A percentile compares a stretch with the other conserved stretches of the same genome.
phyloP scores from a whole-genome alignment of 371 early-diverging fungal species.

The Mucor sp. region DNA sequence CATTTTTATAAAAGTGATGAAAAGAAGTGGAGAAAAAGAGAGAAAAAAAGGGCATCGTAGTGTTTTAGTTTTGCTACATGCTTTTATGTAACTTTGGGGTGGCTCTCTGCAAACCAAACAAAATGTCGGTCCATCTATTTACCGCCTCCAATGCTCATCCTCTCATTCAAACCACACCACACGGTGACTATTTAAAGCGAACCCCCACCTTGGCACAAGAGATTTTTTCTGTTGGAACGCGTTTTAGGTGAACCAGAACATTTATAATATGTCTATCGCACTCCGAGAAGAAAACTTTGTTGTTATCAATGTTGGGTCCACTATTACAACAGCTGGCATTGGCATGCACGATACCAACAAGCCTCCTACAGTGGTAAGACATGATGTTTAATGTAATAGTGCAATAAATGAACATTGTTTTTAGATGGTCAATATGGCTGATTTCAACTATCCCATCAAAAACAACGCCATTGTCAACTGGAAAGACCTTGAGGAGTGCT shows the following conservation, averaged over 20 bases:
- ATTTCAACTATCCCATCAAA: constrained; percentile 58
- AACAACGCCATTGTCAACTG: constrained; percentile 72
- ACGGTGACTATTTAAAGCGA: background rate
- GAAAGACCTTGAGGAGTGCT: constrained; percentile 75
- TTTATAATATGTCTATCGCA: constrained; percentile 43
- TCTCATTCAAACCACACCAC: background rate
- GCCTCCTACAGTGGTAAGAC: constrained; percentile 58
- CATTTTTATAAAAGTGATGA: background rate
- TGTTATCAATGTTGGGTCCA: constrained; percentile 76
- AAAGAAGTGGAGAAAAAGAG: background rate
- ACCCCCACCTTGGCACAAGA: background rate
- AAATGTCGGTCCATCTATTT: background rate
- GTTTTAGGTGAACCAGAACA: constrained; percentile 1
- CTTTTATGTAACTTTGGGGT: background rate
- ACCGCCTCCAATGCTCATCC: background rate
- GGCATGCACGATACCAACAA: constrained; percentile 73
- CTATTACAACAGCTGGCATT: constrained; percentile 66
- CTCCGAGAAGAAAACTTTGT: constrained; percentile 74
- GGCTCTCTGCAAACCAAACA: background rate
- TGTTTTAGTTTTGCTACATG: background rate
- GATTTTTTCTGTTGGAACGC: constrained; percentile 10
- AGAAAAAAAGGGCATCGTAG: background rate
- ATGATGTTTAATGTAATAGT: background rate
- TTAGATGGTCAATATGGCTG: constrained; percentile 41
- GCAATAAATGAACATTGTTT: constrained; percentile 5